A percentile compares a stretch with the other conserved stretches of the same genome.
These are phyloP conservation scores for Aphanomyces cochlioides DNA, from an alignment of 352 stramenopile species.

Conservation along the genomic window DNA sequence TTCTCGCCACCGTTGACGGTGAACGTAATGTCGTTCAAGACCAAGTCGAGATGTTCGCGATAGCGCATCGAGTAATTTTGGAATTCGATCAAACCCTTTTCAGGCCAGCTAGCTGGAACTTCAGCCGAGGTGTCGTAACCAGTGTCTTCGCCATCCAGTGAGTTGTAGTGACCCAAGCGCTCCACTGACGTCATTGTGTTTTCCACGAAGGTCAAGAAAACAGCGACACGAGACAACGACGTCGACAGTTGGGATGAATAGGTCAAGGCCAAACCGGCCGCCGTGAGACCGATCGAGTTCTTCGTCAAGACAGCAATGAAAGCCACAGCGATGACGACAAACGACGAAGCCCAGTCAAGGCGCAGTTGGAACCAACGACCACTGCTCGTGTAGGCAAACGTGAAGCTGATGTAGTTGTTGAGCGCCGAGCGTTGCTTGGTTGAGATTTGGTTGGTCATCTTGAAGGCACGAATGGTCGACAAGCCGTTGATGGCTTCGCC, in stretches of 20 bases:
- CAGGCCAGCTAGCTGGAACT: slow-evolving; percentile 37
- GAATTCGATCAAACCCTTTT: slow-evolving; percentile 40
- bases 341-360: slow-evolving; percentile 48
- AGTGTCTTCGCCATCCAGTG: slow-evolving; percentile 50
- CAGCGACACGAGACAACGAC: background rate
- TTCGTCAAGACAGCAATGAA: slow-evolving; percentile 34
- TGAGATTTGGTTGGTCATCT: slow-evolving; percentile 33
- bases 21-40: slow-evolving; percentile 51
- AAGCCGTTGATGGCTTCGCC: slow-evolving; percentile 83
- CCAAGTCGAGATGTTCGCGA: slow-evolving; percentile 39
- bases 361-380: slow-evolving; percentile 76
- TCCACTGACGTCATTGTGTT: slow-evolving; percentile 27
- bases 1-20: slow-evolving; percentile 46
- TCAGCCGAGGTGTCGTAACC: slow-evolving; percentile 36
- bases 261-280: slow-evolving; percentile 28
- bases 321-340: slow-evolving; percentile 40
- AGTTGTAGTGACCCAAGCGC: slow-evolving; percentile 48
- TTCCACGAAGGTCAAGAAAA: slow-evolving; percentile 15
- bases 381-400: slow-evolving; percentile 68
- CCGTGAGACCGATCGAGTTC: slow-evolving; percentile 47
- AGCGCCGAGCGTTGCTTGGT: slow-evolving; percentile 35
- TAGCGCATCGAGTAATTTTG: slow-evolving; percentile 47
- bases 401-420: slow-evolving; percentile 66
- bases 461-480: slow-evolving; percentile 63
- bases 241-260: slow-evolving; percentile 25